A percentile compares a stretch with the other conserved stretches of the same genome.
These are phyloP conservation scores for Lachancea thermotolerans DNA, from an alignment of 805 yeast genomes.

Conservation along the genomic window DNA sequence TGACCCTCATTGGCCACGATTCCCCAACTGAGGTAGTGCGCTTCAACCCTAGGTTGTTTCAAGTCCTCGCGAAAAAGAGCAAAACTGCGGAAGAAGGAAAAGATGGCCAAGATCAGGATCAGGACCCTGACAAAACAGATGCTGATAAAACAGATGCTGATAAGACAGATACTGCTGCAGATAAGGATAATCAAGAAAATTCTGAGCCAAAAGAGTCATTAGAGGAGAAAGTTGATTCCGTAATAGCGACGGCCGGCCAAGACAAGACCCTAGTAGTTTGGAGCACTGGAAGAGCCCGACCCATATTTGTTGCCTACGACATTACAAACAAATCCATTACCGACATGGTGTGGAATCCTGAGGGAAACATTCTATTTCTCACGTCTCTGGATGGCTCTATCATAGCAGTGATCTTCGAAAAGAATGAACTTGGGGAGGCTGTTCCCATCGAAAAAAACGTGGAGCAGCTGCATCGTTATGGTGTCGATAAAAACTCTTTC, in stretches of 20 bases:
- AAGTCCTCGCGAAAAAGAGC: conserved; percentile 7
- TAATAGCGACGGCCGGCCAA: conserved; percentile 94
- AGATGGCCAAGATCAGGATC: neutral
- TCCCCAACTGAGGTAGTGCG: conserved; percentile 78
- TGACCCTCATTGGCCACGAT: conserved; percentile 74
- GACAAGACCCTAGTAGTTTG: conserved; percentile 84
- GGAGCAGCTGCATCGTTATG: conserved; percentile 70
- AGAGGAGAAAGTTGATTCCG: conserved; percentile 41
- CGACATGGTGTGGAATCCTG: conserved; percentile 83
- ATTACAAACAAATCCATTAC: conserved; percentile 73
- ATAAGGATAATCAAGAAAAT: neutral
- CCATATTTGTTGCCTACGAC: conserved; percentile 74
- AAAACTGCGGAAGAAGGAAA: conserved; percentile 1
- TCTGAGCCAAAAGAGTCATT: neutral
- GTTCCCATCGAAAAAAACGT: conserved; percentile 63
- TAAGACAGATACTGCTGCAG: neutral
- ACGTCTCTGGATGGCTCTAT: conserved; percentile 84
- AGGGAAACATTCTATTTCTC: conserved; percentile 65
- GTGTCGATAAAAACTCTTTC: conserved; percentile 78
- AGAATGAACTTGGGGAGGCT: conserved; percentile 52
- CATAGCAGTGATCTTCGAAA: conserved; percentile 56
- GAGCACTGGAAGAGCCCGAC: conserved; percentile 72
- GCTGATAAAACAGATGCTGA: neutral
- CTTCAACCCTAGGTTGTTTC: conserved; percentile 63
- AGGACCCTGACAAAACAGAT: too few species aligned